Conservation (phyloP, 768 basidiomycete genomes). For the Agaricus bisporus region DNA sequence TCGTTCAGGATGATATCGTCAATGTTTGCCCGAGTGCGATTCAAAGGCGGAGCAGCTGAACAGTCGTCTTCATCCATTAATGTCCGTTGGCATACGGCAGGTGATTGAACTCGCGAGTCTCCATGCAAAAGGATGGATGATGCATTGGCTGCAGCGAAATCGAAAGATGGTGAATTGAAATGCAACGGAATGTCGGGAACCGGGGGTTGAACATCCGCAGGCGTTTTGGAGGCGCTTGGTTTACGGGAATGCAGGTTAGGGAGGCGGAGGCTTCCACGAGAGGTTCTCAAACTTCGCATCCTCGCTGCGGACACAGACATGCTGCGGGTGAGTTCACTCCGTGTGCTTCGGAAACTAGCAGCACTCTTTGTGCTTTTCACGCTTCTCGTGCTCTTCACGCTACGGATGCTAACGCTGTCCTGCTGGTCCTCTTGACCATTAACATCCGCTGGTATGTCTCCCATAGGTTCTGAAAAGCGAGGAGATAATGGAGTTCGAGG, state of each 20-base stretch:
- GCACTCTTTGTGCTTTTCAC: conserved; percentile 28
- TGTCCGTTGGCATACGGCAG: background rate
- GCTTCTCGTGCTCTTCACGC: conserved; percentile 22
- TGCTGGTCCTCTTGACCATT: conserved; percentile 8
- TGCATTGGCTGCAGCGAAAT: conserved; percentile 16
- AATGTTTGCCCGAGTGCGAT: conserved; percentile 1
- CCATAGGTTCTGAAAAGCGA: conserved; percentile 9
- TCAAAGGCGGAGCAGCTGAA: background rate
- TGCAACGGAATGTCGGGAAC: conserved; percentile 27
- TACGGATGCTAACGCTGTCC: conserved; percentile 12
- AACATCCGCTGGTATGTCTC: conserved; percentile 9
- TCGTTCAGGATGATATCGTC: conserved; percentile 10
- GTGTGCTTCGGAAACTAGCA: conserved; percentile 24
- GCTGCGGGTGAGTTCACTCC: conserved; percentile 23
- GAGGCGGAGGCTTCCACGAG: conserved; percentile 62
- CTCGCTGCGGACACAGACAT: conserved; percentile 59
- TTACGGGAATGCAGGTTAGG: conserved; percentile 28
- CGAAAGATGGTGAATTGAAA: conserved; percentile 17
- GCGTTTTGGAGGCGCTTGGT: conserved; percentile 17
- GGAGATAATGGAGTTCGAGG: conserved; percentile 17
- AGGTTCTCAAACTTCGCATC: conserved; percentile 55
- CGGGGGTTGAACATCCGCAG: conserved; percentile 24
- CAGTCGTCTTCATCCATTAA: background rate
- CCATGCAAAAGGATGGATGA: conserved; percentile 17
- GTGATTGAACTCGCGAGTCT: conserved; percentile 9